These are phyloP conservation scores for Sedum album DNA, from an alignment of 164 flowering plant species.

Conservation along the genomic window DNA sequence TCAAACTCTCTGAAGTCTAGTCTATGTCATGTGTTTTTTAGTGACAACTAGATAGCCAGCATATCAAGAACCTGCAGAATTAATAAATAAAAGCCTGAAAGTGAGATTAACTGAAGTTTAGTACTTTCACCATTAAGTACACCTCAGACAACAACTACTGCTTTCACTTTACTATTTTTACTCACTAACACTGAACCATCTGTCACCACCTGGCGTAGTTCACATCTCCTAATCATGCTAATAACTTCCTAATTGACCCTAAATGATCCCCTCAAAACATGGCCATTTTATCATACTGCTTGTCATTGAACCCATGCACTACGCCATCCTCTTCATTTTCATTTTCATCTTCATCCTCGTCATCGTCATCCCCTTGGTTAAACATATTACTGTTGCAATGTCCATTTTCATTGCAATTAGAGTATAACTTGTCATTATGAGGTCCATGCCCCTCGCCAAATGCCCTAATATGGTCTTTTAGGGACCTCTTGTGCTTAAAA, in stretches of 20 bases:
- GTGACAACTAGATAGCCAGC: slow-evolving; percentile 3
- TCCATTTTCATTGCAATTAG: slow-evolving; percentile 20
- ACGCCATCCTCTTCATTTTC: too few relatives aligned
- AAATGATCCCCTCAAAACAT: neutral
- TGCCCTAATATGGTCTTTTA: slow-evolving; percentile 60
- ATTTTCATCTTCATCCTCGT: neutral
- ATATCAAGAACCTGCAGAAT: slow-evolving; percentile 8
- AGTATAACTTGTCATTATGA: slow-evolving; percentile 17
- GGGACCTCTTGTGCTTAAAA: slow-evolving; percentile 72
- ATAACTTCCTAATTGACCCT: neutral
- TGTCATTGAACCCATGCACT: slow-evolving; percentile 8
- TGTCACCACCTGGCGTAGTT: neutral
- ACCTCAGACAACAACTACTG: neutral
- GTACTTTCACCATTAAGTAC: slow-evolving; percentile 6
- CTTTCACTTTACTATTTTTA: slow-evolving; percentile 2
- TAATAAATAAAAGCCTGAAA: slow-evolving; percentile 3
- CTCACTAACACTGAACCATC: slow-evolving; percentile 6
- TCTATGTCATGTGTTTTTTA: slow-evolving; percentile 1
- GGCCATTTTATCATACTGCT: slow-evolving; percentile 4
- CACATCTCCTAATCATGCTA: neutral
- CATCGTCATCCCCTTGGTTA: slow-evolving; percentile 5
- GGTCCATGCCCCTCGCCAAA: slow-evolving; percentile 62
- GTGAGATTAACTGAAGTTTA: slow-evolving; percentile 3
- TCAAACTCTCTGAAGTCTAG: slow-evolving; percentile 4
- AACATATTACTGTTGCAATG: slow-evolving; percentile 14